A percentile compares a stretch with the other conserved stretches of the same genome.
Conservation (phyloP, 2,329 filamentous ascomycete species). For the Remersonia thermophila region DNA sequence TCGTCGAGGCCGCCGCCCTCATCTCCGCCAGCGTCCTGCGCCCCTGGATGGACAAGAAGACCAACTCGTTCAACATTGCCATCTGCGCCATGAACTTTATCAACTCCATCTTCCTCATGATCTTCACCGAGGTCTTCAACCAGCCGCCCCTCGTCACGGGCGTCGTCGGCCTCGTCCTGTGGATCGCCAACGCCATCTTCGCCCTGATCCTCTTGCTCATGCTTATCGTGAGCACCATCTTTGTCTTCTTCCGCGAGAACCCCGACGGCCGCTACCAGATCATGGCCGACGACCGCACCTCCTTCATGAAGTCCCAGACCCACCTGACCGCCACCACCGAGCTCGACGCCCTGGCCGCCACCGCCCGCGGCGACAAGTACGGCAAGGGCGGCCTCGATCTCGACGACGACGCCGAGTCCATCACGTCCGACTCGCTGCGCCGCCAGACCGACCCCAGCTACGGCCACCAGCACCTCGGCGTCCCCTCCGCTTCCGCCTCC, state of each 20-base stretch:
- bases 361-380: constrained; percentile 70
- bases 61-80: constrained; percentile 89
- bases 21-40: constrained; percentile 68
- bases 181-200: constrained; percentile 76
- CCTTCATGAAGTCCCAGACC: constrained; percentile 93
- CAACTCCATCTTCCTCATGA: constrained; percentile 75
- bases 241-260: constrained; percentile 72
- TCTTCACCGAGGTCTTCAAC: constrained; percentile 80
- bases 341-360: constrained; percentile 78
- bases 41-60: constrained; percentile 99
- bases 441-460: constrained; percentile 29
- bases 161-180: constrained; percentile 80
- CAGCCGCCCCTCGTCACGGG: constrained; percentile 74
- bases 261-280: constrained; percentile 90
- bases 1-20: constrained; percentile 70
- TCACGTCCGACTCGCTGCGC: constrained; percentile 45
- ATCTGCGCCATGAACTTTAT: constrained; percentile 85
- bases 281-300: constrained; percentile 91
- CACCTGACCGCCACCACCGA: constrained; percentile 68
- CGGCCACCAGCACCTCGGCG: constrained; percentile 8
- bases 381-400: constrained; percentile 48
- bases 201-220: constrained; percentile 72
- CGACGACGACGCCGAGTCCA: constrained; percentile 60
- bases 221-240: constrained; percentile 58
- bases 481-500: constrained; percentile 13